Conservation (phyloP, 768 basidiomycete genomes). For the Xerocomellus chrysenteron region DNA sequence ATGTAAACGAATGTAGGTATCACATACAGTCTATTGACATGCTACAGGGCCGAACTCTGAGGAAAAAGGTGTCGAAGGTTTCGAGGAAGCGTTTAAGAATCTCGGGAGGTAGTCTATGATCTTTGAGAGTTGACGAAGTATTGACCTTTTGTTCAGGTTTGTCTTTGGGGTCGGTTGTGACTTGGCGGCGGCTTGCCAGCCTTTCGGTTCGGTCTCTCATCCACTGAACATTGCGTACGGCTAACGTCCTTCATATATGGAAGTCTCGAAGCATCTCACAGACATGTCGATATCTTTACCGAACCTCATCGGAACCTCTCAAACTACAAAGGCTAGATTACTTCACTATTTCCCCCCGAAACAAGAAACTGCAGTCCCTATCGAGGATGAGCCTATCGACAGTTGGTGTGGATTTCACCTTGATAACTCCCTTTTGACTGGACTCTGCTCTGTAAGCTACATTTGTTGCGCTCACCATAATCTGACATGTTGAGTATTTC, state of each 20-base stretch:
- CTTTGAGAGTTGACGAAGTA: neutral
- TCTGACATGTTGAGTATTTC: constrained; percentile 5
- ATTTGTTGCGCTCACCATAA: neutral
- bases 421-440: constrained; percentile 89
- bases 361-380: constrained; percentile 34
- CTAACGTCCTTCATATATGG: neutral
- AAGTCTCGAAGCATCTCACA: constrained; percentile 64
- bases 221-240: neutral
- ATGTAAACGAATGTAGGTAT: constrained; percentile 14
- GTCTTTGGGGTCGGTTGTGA: constrained; percentile 81
- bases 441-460: constrained; percentile 75
- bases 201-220: constrained; percentile 61
- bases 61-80: constrained; percentile 65
- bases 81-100: constrained; percentile 86
- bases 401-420: constrained; percentile 96
- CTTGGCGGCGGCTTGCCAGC: constrained; percentile 85
- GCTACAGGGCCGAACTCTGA: constrained; percentile 60
- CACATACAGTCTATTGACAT: neutral
- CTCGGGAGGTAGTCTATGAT: constrained; percentile 55
- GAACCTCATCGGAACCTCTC: constrained; percentile 68
- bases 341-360: constrained; percentile 93
- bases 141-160: constrained; percentile 45
- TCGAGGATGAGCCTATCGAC: constrained; percentile 68
- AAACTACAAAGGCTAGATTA: constrained; percentile 87
- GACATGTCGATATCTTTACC: constrained; percentile 67